Conservation (phyloP, 176 grass and related monocot species). For the Coix lacrymajobi region DNA sequence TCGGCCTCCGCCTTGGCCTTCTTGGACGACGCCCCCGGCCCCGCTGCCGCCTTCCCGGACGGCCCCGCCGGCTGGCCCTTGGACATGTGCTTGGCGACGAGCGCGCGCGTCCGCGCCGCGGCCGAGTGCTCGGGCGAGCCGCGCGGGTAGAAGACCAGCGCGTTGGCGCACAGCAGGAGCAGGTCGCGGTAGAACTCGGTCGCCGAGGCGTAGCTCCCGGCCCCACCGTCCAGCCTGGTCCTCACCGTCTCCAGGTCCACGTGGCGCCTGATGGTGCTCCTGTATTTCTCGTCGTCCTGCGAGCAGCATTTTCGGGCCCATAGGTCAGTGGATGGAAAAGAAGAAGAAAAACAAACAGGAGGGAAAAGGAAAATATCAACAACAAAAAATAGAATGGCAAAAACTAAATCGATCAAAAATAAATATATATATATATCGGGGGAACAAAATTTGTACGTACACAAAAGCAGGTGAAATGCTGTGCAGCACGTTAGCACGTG, state of each 20-base stretch:
- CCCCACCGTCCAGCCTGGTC: slow-evolving; percentile 34
- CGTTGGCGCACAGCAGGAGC: slow-evolving; percentile 69
- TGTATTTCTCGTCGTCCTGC: slow-evolving; percentile 52
- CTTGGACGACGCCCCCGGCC: background rate
- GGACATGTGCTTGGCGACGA: slow-evolving; percentile 44
- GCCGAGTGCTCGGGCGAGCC: slow-evolving; percentile 51
- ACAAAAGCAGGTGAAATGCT: background rate
- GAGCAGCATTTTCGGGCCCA: background rate
- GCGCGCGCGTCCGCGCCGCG: slow-evolving; percentile 37
- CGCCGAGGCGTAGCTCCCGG: slow-evolving; percentile 24
- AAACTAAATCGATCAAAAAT: background rate
- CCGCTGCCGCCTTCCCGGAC: background rate
- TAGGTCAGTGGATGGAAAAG: background rate
- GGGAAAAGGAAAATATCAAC: background rate
- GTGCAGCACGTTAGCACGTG: background rate
- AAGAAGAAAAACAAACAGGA: rapidly evolving
- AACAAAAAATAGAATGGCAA: background rate
- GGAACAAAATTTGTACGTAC: background rate
- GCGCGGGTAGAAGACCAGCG: slow-evolving; percentile 65
- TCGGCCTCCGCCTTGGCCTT: slow-evolving; percentile 53
- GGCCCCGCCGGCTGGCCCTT: background rate
- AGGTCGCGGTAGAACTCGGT: slow-evolving; percentile 84
- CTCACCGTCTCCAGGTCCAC: slow-evolving; percentile 69
- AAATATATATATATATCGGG: background rate
- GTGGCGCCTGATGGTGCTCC: slow-evolving; percentile 56